Evolutionary conservation across 2,329 filamentous ascomycete genomes (phyloP), one percentile per base, ranked within the genome.

Genomic region (Fusarium pseudocircinatum): DNA sequence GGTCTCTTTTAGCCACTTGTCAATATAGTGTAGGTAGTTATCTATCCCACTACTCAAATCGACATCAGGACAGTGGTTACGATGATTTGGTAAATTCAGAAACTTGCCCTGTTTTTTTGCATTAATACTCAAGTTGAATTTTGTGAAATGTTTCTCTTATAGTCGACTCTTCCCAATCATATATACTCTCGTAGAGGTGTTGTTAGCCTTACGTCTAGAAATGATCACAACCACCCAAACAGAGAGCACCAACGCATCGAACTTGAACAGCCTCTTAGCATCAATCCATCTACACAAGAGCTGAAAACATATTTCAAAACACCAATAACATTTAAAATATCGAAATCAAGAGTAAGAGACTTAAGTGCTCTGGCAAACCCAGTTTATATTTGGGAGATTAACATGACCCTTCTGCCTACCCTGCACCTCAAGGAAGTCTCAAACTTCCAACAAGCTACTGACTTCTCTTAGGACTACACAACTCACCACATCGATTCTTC

Each of bases 1-100:
- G 1, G 15, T 18, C 22, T 49, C 28, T 30, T 18, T 32, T n/a
- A 5, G 11, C 15, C 15, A 11, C 11, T 32, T 10, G 7, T 18
- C 7, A 7, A n/a, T 10, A 49, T n/a, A 4, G 7, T 18, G 46
- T 18, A 7, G 1, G 8, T 28, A 7, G 2, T n/a, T 9, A n/a
- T 9, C 15, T 10, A 14, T 7, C n/a, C 15, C 12, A n/a, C 5
- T 14, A 13, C 46, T 32, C 28, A 24, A n/a, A 24, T 10, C 3
- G 3, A 24, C 11, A 14, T 7, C 46, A 18, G 7, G 15, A 49
- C 28, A 49, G 3, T 18, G 2, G 22, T 13, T 49, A 46, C 3
- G 1, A 16, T 44, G 7, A 9, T 5, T 20, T 44, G 3, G 11
- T 7, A 26, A 26, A 26, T 11, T 26, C 3, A 7, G 16, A 20